phyloP scores from a whole-genome alignment of 2,329 filamentous ascomycete genomes.

The Clonostachys byssicola region DNA sequence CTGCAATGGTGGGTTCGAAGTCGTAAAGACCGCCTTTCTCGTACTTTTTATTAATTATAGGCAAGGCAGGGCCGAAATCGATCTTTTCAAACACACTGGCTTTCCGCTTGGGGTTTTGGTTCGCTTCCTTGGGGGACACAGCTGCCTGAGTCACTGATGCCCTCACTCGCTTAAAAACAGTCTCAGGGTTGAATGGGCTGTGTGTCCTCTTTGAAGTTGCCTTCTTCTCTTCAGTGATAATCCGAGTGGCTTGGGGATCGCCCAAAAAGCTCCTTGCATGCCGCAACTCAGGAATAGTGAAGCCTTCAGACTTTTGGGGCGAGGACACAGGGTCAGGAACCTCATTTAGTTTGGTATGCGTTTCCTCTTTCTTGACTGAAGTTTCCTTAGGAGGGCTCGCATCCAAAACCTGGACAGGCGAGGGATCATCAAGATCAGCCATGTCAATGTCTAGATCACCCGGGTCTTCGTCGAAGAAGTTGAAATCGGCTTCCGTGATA shows the following conservation, averaged over 20 bases:
- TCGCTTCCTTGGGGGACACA: slow-evolving; percentile 3
- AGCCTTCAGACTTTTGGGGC: slow-evolving; percentile 29
- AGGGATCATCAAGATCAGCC: slow-evolving; percentile 1
- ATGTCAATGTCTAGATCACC: slow-evolving; percentile 1
- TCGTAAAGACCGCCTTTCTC: slow-evolving; percentile 51
- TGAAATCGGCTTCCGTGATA: slow-evolving; percentile 81
- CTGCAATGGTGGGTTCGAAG: slow-evolving; percentile 17
- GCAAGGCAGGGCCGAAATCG: slow-evolving; percentile 46
- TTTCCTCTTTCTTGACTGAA: background rate
- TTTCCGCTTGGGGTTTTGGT: slow-evolving; percentile 20
- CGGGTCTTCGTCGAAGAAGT: slow-evolving; percentile 66
- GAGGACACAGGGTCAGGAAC: slow-evolving; percentile 4
- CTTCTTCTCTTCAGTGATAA: slow-evolving; percentile 16
- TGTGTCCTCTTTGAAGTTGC: slow-evolving; percentile 41
- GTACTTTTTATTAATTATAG: slow-evolving; percentile 54
- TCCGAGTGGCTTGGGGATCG: slow-evolving; percentile 22
- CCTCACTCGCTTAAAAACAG: slow-evolving; percentile 53
- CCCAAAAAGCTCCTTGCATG: slow-evolving; percentile 52
- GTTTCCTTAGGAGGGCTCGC: background rate
- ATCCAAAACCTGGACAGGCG: too few species aligned
- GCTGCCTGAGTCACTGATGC: slow-evolving; percentile 31
- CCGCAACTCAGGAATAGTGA: slow-evolving; percentile 56
- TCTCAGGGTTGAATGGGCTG: slow-evolving; percentile 54
- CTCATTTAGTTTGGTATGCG: slow-evolving; percentile 1
- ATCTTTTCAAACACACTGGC: slow-evolving; percentile 50